Percentiles rank a stretch among this genome's conserved stretches.
Conservation (phyloP, 176 grass and related monocot species). For the Eleusine coracana region DNA sequence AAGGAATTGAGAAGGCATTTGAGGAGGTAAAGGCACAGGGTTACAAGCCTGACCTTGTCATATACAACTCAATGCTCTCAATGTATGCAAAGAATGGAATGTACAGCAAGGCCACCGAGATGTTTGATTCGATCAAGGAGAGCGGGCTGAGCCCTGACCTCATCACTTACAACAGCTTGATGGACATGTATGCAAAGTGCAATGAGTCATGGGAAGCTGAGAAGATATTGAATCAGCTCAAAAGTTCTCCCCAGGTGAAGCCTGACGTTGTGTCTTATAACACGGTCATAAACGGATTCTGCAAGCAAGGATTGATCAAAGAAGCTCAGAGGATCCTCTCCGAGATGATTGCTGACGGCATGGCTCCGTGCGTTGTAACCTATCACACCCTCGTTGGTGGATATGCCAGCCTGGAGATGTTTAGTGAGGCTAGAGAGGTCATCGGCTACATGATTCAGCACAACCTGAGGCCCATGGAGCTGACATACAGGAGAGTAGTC, state of each 20-base stretch:
- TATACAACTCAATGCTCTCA: conserved; percentile 87
- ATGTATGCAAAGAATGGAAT: conserved; percentile 75
- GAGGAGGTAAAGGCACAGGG: conserved; percentile 70
- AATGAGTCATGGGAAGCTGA: conserved; percentile 81
- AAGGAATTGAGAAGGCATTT: conserved; percentile 71
- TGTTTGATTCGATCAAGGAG: conserved; percentile 62
- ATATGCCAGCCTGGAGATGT: conserved; percentile 75
- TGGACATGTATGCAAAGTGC: conserved; percentile 88
- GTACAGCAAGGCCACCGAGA: conserved; percentile 63
- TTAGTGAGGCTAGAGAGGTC: conserved; percentile 72
- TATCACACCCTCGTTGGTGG: conserved; percentile 80
- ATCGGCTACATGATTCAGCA: conserved; percentile 88
- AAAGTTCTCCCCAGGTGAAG: conserved; percentile 53
- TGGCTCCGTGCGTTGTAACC: conserved; percentile 67
- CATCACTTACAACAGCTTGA: conserved; percentile 86
- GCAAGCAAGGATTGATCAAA: conserved; percentile 82
- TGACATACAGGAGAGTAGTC: conserved; percentile 73
- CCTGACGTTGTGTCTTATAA: conserved; percentile 89
- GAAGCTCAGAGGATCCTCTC: conserved; percentile 84
- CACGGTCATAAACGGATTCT: conserved; percentile 94
- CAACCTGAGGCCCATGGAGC: conserved; percentile 64
- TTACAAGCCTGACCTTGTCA: conserved; percentile 82
- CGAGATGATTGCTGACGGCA: conserved; percentile 68
- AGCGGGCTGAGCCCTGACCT: conserved; percentile 67
- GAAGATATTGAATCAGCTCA: conserved; percentile 71